Base-by-base conservation (phyloP, 2,329 filamentous ascomycete genomes). In the Fusarium praegraminearum region DNA sequence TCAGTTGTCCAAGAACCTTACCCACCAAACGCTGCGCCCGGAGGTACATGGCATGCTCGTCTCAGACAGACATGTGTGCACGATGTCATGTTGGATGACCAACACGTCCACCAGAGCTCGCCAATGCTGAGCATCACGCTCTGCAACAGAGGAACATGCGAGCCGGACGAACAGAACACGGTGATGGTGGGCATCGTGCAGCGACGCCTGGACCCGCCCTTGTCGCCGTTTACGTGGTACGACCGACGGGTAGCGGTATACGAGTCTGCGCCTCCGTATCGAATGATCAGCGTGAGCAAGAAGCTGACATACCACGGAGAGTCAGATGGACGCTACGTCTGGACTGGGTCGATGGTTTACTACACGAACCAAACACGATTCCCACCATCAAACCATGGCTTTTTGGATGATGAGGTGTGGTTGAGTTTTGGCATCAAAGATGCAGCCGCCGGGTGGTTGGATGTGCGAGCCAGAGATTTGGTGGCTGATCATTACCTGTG, bases 231-330 rank as follows among this genome's bases (percentile, higher is more conserved):
- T 26, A 59, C 57, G 8, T 72, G 70, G 70, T 72, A 72, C 45
- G 70, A 72, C 41, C 67, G 65, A 11, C 64, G 67, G 22, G 59
- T 72, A 22, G 70, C 56, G 15, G 67, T 68, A 22, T 72, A 72
- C 44, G 61, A 64, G 40, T 41, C 70, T 20, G 46, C 43, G 9
- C 22, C 67, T 22, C 70, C 70, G 10, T 72, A 73, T 36, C 54
- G 62, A 5, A 73, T 72, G 70, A 44, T 72, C 33, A 72, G 70
- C 16, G 70, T 71, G 47, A 70, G 70, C 61, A 73, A 66, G 46
- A 73, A 60, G 45, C 55, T 72, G 22, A 69, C 67, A 32, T 72
- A 72, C 24, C 67, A 73, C 57, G 70, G 70, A n/a, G 70, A 72
- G 24, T 26, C 40, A 24, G 64, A 65, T 18, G 60, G 61, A 26